phyloP scores from a whole-genome alignment of 768 basidiomycete species.

The Mycena metata region DNA sequence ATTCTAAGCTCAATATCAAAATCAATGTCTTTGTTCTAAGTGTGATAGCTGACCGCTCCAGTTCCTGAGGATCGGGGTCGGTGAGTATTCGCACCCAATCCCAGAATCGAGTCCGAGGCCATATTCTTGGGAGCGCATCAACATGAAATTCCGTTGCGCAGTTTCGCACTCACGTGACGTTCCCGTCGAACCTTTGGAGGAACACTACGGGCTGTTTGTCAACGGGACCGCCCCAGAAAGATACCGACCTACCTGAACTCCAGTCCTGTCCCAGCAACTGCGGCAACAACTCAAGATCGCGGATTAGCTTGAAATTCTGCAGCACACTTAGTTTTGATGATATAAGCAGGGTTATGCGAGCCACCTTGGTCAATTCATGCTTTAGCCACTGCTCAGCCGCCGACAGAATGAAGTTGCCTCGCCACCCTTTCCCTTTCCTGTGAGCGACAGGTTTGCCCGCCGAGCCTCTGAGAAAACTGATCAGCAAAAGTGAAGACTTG shows the following conservation, averaged over 20 bases:
- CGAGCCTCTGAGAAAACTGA: conserved; percentile 65
- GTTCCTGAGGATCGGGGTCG: conserved; percentile 84
- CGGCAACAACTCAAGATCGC: conserved; percentile 95
- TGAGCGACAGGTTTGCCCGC: conserved; percentile 95
- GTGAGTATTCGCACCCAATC: conserved; percentile 89
- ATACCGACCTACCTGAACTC: conserved; percentile 65
- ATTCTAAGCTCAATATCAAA: conserved; percentile 58
- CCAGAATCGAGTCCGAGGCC: conserved; percentile 87
- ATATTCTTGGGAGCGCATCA: conserved; percentile 66
- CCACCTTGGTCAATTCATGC: conserved; percentile 90
- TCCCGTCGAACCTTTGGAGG: conserved; percentile 91
- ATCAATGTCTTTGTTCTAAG: not conserved
- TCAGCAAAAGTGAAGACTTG: not conserved
- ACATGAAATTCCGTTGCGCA: conserved; percentile 35
- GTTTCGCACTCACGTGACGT: conserved; percentile 78
- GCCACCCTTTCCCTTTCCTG: conserved; percentile 93
- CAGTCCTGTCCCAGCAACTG: conserved; percentile 94
- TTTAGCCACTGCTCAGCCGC: conserved; percentile 97
- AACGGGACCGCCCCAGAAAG: too few relatives aligned
- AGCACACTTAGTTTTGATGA: not conserved
- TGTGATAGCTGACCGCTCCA: conserved; percentile 56
- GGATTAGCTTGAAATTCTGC: conserved; percentile 73
- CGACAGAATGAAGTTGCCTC: conserved; percentile 93
- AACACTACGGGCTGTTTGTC: conserved; percentile 66
- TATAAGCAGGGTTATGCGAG: conserved; percentile 61